Evolutionary conservation across 2,329 filamentous ascomycete genomes (phyloP).

Genomic region (Colletotrichum aenigma): DNA sequence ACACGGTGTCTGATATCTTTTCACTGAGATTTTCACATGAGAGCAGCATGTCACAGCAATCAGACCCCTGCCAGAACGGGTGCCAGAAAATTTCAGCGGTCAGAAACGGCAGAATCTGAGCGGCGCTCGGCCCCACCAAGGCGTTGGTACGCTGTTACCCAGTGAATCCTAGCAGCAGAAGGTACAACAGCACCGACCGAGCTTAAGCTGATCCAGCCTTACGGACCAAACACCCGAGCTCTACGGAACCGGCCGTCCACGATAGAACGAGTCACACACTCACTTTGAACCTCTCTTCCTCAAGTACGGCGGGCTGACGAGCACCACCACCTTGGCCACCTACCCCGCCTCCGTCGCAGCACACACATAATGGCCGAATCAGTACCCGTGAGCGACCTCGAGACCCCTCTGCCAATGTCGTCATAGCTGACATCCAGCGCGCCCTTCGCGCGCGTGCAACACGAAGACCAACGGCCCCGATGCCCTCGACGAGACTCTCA

Average conservation of each 20-base stretch:
- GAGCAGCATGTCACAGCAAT: neutral
- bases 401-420: constrained; percentile 9
- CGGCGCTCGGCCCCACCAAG: neutral
- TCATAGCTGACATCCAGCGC: constrained; percentile 18
- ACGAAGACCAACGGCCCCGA: constrained; percentile 54
- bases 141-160: constrained; percentile 3
- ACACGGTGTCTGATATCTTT: neutral
- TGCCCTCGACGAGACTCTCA: constrained; percentile 68
- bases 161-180: constrained; percentile 5
- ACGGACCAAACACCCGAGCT: constrained; percentile 1
- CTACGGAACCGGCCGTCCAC: neutral
- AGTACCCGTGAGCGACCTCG: constrained; percentile 14
- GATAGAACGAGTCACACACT: neutral
- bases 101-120: constrained; percentile 29
- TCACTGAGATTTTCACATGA: constrained; percentile 1
- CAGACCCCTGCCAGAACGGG: neutral
- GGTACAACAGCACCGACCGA: neutral
- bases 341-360: neutral
- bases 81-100: constrained; percentile 36
- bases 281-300: neutral
- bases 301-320: neutral
- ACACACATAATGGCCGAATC: constrained; percentile 24
- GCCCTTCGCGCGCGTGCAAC: neutral
- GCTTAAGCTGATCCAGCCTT: constrained; percentile 6
- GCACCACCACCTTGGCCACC: neutral